phyloP scores from a whole-genome alignment of 257 asterid genomes.

The Solanum etuberosum region DNA sequence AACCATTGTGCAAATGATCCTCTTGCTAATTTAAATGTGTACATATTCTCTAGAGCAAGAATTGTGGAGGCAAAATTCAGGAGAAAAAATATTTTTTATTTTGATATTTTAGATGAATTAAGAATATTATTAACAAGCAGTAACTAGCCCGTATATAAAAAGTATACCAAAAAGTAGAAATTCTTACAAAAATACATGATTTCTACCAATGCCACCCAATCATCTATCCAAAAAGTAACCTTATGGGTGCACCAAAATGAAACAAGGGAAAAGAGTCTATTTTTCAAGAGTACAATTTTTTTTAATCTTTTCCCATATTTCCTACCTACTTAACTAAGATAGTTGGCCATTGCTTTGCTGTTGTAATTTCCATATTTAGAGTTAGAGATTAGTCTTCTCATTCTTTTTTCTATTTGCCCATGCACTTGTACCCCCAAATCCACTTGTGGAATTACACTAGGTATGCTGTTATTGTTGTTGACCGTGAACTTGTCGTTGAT shows the following conservation, averaged over 20 bases:
- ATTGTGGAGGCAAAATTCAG: neutral
- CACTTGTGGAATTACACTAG: no score
- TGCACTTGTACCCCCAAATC: no score
- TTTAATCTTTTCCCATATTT: neutral
- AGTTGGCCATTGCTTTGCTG: neutral
- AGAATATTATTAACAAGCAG: no score
- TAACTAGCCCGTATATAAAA: no score
- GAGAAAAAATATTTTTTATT: neutral
- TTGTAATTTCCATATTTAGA: neutral
- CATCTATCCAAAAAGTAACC: no score
- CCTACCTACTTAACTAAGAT: neutral
- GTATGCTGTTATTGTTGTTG: neutral
- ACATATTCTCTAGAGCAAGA: neutral
- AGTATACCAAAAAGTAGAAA: no score
- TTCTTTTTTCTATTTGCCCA: neutral
- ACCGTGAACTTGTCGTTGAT: neutral
- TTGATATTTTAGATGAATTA: neutral
- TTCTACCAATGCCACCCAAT: no score
- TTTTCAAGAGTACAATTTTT: no score
- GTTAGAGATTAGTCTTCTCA: neutral
- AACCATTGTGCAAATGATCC: neutral
- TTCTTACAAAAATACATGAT: no score
- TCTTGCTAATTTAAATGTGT: neutral
- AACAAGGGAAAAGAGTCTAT: no score
- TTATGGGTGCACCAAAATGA: no score